Evolutionary conservation across 345 rosid species (phyloP), one percentile per base, ranked within the genome.

Genomic region (Erucastrum elatum): DNA sequence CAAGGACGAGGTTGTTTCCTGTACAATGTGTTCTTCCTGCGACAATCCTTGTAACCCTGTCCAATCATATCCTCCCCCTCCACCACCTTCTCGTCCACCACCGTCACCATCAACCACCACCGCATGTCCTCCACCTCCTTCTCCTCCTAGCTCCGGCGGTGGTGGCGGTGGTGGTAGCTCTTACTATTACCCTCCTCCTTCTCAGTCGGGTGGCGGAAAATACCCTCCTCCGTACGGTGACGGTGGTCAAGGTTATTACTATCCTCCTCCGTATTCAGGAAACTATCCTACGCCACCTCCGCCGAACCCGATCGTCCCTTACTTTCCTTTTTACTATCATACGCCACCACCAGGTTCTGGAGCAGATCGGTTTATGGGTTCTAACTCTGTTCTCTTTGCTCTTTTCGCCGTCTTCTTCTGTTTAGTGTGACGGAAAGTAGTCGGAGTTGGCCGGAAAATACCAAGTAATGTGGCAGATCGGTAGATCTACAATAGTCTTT

Each of bases 271-370:
- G 1, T 77, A 73, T 37, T 70, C 80, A 55, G 81, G 82, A 39
- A 84, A 86, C 80, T 90, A 84, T 75, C 90, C 84, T 0, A 81
- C 85, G 0, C 95, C 95, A 1, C 98, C 98, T 2, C 98, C 98
- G 0, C 98, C 98, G 2, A 91, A 94, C 77, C 98, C 98, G 1
- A 91, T 94, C 66, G 98, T 94, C 10, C 98, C 98, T 17, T 94
- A 92, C 83, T 94, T 92, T 33, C 98, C 98, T 1, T 94, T 78
- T 61, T 94, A 87, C 85, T 92, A 83, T 82, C 81, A 92, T 71
- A 88, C 11, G 55, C 94, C 98, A 16, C 95, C 98, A 9, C 90
- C 93, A 1, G 74, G 37, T 30, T 80, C 87, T n/a, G 63, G 67
- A 0, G 71, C 77, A 11, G 81, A 29, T 78, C 75, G 46, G 64